These are phyloP conservation scores for Geopyxis carbonaria DNA, from an alignment of 495 filamentous ascomycete species.

Conservation along the genomic window DNA sequence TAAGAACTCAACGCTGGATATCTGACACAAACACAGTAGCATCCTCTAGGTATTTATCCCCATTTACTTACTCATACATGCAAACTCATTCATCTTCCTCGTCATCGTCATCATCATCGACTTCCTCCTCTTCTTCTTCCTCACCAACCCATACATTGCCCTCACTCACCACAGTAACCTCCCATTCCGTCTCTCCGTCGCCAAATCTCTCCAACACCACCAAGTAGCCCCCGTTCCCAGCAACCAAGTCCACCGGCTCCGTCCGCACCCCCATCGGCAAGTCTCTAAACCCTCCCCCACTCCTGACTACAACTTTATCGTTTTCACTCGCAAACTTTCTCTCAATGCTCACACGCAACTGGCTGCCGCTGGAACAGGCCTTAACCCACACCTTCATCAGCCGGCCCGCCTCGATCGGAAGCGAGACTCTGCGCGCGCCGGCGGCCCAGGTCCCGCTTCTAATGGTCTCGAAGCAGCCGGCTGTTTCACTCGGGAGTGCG, in stretches of 20 bases:
- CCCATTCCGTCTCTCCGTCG: slow-evolving; percentile 37
- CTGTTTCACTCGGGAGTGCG: slow-evolving; percentile 32
- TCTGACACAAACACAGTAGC: too few relatives aligned
- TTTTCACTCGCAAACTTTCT: slow-evolving; percentile 11
- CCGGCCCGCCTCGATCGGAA: slow-evolving; percentile 13
- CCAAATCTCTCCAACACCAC: slow-evolving; percentile 64
- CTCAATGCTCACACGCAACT: slow-evolving; percentile 29
- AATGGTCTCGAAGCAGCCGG: slow-evolving; percentile 14
- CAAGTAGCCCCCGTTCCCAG: slow-evolving; percentile 47
- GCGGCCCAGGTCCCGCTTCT: slow-evolving; percentile 14
- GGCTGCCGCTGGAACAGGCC: slow-evolving; percentile 47
- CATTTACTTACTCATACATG: too few relatives aligned
- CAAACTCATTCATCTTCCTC: not conserved
- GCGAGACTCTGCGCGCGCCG: slow-evolving; percentile 18
- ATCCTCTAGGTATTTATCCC: too few relatives aligned
- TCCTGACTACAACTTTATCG: slow-evolving; percentile 8
- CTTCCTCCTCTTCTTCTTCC: slow-evolving; percentile 8
- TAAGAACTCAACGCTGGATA: too few relatives aligned
- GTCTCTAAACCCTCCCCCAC: slow-evolving; percentile 47
- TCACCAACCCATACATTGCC: slow-evolving; percentile 43
- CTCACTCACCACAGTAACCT: slow-evolving; percentile 55
- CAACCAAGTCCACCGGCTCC: slow-evolving; percentile 48
- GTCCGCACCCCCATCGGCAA: slow-evolving; percentile 49
- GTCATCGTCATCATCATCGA: not conserved
- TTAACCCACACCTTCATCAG: slow-evolving; percentile 30